Evolutionary conservation across 1,139 yeast species (phyloP), one percentile per base, ranked within the genome.

Genomic region (Taphrina sp.): DNA sequence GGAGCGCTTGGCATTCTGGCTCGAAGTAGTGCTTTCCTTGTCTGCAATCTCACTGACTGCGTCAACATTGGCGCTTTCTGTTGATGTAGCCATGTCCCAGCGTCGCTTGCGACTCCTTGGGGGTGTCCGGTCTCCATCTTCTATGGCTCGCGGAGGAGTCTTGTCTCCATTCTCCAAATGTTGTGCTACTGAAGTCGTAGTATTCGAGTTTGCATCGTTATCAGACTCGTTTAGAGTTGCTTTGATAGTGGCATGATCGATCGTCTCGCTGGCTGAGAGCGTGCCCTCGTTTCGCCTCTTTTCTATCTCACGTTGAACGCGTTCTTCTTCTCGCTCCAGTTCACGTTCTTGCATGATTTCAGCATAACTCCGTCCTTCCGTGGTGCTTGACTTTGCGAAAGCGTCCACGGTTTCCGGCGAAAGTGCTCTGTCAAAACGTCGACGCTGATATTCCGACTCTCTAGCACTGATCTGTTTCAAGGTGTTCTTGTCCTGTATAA

Each of bases 401-500:
- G 60, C 58, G n/a, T 58, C 60, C 22, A 29, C 19, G 5, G 58
- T 44, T 2, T 45, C 44, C 36, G 66, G 72, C 4, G 66, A 69
- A 43, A 64, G 63, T 49, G 61, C 66, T 29, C 72, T 58, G 53
- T 70, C 68, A 59, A 71, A 69, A 60, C 78, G 64, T 60, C 74
- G 66, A 60, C 68, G 67, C 51, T 75, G 77, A 62, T 78, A 77
- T 1, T 71, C 74, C 33, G 70, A 67, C 31, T 58, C 58, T 10
- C 61, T 53, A 16, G 61, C 74, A 77, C 7, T 72, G 70, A 62
- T 76, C 77, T 57, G 60, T 17, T 44, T 34, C 20, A 37, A 33
- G 10, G 31, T 20, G 26, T 55, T 39, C 16, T 41, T 33, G 36
- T 51, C 60, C 17, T 24, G 41, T 44, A 58, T 39, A n/a, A 51